phyloP scores from a whole-genome alignment of 768 basidiomycete species.

The Suillus subalutaceus region DNA sequence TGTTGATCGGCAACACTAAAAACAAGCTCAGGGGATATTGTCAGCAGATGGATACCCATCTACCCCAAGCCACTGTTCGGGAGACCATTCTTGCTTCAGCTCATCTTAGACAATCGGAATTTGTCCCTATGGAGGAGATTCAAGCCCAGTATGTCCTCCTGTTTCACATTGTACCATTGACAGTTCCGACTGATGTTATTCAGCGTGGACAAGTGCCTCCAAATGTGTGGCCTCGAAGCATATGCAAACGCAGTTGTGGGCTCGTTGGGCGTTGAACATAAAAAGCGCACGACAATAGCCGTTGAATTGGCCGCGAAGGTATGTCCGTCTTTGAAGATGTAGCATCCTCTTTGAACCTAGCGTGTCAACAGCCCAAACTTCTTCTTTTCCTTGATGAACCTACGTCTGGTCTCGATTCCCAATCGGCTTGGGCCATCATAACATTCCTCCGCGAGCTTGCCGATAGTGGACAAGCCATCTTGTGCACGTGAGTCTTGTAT shows the following conservation, averaged over 20 bases:
- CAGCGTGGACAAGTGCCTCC: constrained; percentile 57
- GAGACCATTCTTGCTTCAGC: constrained; percentile 84
- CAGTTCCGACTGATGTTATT: neutral
- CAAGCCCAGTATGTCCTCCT: constrained; percentile 65
- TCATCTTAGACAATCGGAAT: constrained; percentile 71
- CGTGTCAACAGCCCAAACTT: constrained; percentile 57
- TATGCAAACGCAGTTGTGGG: constrained; percentile 72
- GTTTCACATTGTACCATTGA: neutral
- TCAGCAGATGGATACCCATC: constrained; percentile 85
- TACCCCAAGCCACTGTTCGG: constrained; percentile 72
- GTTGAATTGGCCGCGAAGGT: constrained; percentile 85
- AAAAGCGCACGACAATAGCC: constrained; percentile 84
- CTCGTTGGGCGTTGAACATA: constrained; percentile 68
- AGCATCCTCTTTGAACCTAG: neutral
- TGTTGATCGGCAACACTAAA: neutral
- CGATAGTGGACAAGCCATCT: constrained; percentile 80
- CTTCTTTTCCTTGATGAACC: constrained; percentile 90
- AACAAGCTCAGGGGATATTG: constrained; percentile 66
- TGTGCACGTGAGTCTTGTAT: constrained; percentile 72
- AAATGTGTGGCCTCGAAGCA: constrained; percentile 66
- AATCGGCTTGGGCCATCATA: constrained; percentile 84
- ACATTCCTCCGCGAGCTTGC: constrained; percentile 76
- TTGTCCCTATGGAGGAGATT: constrained; percentile 70
- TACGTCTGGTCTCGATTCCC: constrained; percentile 85
- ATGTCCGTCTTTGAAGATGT: neutral